These are phyloP conservation scores for Populus simonii DNA, from an alignment of 345 rosid species.

Conservation along the genomic window DNA sequence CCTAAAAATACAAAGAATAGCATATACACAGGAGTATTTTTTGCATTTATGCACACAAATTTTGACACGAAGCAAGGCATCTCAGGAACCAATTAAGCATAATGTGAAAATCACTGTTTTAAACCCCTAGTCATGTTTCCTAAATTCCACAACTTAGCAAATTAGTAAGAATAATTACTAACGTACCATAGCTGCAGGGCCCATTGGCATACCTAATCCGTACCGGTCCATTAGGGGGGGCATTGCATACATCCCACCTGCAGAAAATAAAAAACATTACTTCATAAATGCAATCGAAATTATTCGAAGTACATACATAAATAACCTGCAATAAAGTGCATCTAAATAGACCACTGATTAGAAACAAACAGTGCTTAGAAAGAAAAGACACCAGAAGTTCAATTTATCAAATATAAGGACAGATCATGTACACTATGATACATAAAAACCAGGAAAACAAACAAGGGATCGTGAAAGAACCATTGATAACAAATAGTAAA, in stretches of 20 bases:
- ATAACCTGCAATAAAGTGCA: background rate
- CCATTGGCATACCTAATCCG: slow-evolving; percentile 83
- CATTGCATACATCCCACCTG: slow-evolving; percentile 84
- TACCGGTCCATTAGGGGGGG: slow-evolving; percentile 89
- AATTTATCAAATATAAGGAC: background rate
- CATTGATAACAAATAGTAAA: background rate
- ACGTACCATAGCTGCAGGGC: slow-evolving; percentile 80
- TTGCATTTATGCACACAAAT: background rate
- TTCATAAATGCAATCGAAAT: background rate
- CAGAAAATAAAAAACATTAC: slow-evolving; percentile 12
- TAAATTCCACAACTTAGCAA: background rate
- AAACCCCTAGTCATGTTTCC: background rate
- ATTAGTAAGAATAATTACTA: background rate
- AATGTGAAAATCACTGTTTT: background rate
- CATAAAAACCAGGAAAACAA: background rate
- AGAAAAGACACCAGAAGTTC: background rate
- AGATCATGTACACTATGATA: background rate
- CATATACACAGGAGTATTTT: background rate
- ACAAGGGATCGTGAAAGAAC: background rate
- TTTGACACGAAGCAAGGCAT: background rate
- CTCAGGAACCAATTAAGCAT: background rate
- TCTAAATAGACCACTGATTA: background rate
- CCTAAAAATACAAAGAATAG: background rate
- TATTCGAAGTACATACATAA: background rate
- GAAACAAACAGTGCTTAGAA: background rate